phyloP scores from a whole-genome alignment of 371 early-diverging fungal species.

The Rhizomucor miehei region DNA sequence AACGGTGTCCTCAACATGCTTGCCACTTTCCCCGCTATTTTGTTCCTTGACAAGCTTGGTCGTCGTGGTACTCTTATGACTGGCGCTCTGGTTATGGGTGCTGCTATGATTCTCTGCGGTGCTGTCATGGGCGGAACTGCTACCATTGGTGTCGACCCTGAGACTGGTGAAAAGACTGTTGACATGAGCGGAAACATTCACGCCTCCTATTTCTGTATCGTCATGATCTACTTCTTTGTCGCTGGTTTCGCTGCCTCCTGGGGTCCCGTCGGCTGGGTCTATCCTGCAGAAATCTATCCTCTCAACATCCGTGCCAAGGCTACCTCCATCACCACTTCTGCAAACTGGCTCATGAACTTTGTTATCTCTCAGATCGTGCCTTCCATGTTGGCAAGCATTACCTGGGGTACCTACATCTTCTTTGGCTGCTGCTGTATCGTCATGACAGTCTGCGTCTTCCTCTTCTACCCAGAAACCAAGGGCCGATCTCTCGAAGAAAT shows the following conservation, averaged over 20 bases:
- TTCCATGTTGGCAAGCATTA: constrained; percentile 40
- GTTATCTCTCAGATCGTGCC: constrained; percentile 45
- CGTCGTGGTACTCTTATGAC: constrained; percentile 43
- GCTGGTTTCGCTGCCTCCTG: constrained; percentile 51
- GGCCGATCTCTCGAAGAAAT: constrained; percentile 59
- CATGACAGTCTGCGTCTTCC: constrained; percentile 34
- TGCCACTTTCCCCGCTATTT: constrained; percentile 71
- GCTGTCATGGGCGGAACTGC: constrained; percentile 41
- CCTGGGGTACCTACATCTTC: constrained; percentile 58
- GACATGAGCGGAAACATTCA: constrained; percentile 31
- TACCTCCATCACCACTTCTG: constrained; percentile 55
- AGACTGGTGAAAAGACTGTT: constrained; percentile 15
- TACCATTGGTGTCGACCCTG: constrained; percentile 8
- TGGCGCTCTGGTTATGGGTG: constrained; percentile 45
- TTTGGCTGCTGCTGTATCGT: constrained; percentile 47
- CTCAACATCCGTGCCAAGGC: constrained; percentile 48
- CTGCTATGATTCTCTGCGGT: constrained; percentile 43
- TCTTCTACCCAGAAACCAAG: constrained; percentile 59
- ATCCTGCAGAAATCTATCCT: constrained; percentile 69
- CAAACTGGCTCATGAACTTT: constrained; percentile 61
- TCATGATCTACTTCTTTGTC: constrained; percentile 50
- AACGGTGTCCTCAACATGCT: constrained; percentile 73
- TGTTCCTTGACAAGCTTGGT: constrained; percentile 52
- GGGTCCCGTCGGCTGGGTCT: constrained; percentile 54
- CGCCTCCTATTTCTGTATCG: constrained; percentile 48